Evolutionary conservation across 1,284 basidiomycete genomes (phyloP).

Genomic region (Tilletia walkeri): DNA sequence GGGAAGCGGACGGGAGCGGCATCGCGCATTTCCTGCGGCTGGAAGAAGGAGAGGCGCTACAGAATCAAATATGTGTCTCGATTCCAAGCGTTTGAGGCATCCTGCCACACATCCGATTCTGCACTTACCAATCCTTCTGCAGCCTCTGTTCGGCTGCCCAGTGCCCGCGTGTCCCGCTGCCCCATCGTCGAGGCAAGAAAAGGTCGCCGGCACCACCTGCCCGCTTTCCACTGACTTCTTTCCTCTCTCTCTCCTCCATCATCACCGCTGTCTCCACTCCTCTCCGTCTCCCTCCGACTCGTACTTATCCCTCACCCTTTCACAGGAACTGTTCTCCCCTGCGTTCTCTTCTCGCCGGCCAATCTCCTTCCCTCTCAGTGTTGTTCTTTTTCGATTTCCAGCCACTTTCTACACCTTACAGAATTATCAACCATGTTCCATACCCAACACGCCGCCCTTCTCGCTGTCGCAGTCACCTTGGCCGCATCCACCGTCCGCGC

Average conservation of each 20-base stretch:
- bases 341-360: too few species aligned
- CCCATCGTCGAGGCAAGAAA: too few species aligned
- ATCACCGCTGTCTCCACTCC: neutral
- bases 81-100: too few species aligned
- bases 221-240: neutral
- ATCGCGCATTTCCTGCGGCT: too few species aligned
- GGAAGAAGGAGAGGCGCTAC: too few species aligned
- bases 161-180: too few species aligned
- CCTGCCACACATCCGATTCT: too few species aligned
- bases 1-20: too few species aligned
- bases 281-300: neutral
- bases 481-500: neutral
- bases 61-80: too few species aligned
- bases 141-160: neutral
- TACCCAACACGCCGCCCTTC: neutral
- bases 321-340: neutral
- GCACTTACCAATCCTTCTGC: neutral
- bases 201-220: too few species aligned
- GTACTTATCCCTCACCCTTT: neutral
- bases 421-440: slow-evolving; percentile 6
- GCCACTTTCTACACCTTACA: neutral
- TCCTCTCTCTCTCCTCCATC: neutral
- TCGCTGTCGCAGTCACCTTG: slow-evolving; percentile 1
- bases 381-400: neutral
- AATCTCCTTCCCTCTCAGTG: too few species aligned